Evolutionary conservation across 441 rosid species (phyloP).

Genomic region (Euphorbia corollata): DNA sequence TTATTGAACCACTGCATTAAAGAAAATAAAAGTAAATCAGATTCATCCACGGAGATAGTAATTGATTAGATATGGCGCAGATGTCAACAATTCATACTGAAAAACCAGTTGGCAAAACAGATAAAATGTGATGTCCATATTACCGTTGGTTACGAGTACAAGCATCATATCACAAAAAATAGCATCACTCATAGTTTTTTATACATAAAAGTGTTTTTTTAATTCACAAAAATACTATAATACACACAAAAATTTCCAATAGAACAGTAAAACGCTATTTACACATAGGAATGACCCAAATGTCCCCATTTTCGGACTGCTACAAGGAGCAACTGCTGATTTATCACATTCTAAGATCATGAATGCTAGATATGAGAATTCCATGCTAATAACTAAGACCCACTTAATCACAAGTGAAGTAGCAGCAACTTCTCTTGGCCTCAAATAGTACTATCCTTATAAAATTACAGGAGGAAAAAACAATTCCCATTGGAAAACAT

Average conservation of each 20-base stretch:
- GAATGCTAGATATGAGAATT: background rate
- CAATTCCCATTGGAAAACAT: background rate
- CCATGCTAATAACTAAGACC: background rate
- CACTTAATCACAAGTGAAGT: background rate
- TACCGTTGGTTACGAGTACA: background rate
- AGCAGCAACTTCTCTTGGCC: background rate
- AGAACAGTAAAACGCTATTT: background rate
- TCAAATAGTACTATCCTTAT: background rate
- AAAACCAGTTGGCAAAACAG: background rate
- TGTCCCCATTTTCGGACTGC: background rate
- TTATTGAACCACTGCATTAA: conserved; percentile 75
- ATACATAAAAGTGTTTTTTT: background rate
- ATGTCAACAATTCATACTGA: background rate
- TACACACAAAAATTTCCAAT: background rate
- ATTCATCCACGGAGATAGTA: conserved; percentile 8
- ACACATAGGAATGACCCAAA: background rate
- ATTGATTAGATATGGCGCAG: background rate
- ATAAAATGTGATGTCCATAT: background rate
- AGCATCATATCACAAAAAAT: background rate
- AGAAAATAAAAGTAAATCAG: conserved; percentile 21
- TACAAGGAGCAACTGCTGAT: background rate
- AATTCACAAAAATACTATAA: background rate
- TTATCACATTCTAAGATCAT: background rate
- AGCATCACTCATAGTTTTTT: background rate
- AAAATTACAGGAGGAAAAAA: background rate